phyloP scores from a whole-genome alignment of 2,329 filamentous ascomycete genomes.

The Alternaria gaisen region DNA sequence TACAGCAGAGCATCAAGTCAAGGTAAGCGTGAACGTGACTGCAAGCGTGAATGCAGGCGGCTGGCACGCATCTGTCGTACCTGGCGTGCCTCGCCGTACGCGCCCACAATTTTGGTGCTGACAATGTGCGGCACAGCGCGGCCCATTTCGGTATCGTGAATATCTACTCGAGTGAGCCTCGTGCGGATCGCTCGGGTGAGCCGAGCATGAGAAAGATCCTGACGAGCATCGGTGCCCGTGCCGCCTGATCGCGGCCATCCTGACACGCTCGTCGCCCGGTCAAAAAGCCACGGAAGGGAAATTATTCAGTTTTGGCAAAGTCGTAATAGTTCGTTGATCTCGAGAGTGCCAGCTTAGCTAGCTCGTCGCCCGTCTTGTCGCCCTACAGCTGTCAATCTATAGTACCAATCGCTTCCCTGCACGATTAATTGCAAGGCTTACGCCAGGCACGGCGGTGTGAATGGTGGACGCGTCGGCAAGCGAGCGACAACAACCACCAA shows the following conservation, averaged over 20 bases:
- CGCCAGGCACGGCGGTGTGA: conserved; percentile 36
- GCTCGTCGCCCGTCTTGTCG: conserved; percentile 36
- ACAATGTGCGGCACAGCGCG: conserved; percentile 13
- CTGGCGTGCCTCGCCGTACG: conserved; percentile 15
- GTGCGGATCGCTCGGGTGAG: conserved; percentile 44
- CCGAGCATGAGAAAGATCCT: conserved; percentile 41
- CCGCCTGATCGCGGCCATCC: conserved; percentile 35
- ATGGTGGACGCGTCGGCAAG: conserved; percentile 28
- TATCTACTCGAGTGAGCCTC: conserved; percentile 36
- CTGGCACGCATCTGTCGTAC: conserved; percentile 8
- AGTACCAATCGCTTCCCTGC: conserved; percentile 35
- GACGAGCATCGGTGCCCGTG: conserved; percentile 40
- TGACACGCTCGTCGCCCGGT: conserved; percentile 34
- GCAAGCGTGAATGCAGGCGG: background rate
- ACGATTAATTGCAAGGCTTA: conserved; percentile 30
- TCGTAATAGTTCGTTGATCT: conserved; percentile 23
- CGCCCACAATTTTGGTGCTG: conserved; percentile 20
- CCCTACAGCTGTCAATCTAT: conserved; percentile 43
- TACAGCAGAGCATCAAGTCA: conserved; percentile 7
- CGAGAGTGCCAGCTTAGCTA: conserved; percentile 20
- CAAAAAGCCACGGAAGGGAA: conserved; percentile 17
- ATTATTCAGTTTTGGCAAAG: conserved; percentile 20
- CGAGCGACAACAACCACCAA: conserved; percentile 32
- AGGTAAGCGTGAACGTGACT: background rate
- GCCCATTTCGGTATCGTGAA: conserved; percentile 37